Conservation (phyloP, 129 eudicot genomes). For the Tagetes erecta region DNA sequence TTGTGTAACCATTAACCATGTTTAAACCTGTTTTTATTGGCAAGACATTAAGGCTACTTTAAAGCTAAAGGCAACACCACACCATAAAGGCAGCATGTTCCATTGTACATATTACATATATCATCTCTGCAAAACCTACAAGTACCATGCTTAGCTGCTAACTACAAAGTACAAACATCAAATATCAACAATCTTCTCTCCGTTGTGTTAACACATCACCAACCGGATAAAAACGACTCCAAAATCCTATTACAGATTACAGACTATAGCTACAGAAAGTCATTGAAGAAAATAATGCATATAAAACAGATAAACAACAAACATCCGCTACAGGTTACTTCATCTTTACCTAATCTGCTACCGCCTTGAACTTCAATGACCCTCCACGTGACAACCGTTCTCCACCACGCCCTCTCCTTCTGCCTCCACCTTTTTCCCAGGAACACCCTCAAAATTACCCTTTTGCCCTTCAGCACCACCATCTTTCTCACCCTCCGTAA, state of each 20-base stretch:
- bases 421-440: conserved; percentile 22
- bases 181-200: conserved; percentile 25
- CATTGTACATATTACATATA: neutral
- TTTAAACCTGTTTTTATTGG: too few species aligned
- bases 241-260: conserved; percentile 27
- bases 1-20: too few species aligned
- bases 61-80: neutral
- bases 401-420: conserved; percentile 19
- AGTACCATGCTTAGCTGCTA: conserved; percentile 4
- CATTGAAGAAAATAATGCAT: neutral
- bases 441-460: conserved; percentile 16
- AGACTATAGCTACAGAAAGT: conserved; percentile 12
- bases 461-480: conserved; percentile 32
- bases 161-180: conserved; percentile 19
- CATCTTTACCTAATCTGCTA: conserved; percentile 7
- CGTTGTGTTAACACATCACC: neutral
- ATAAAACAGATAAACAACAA: conserved; percentile 10
- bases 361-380: conserved; percentile 21
- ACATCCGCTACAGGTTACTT: conserved; percentile 9
- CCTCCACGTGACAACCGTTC: conserved; percentile 44
- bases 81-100: conserved; percentile 1
- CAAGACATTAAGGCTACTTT: neutral
- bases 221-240: conserved; percentile 13
- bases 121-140: conserved; percentile 17
- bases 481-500: conserved; percentile 25